Evolutionary conservation across 768 basidiomycete genomes (phyloP).

Genomic region (Termitomyces sp.): DNA sequence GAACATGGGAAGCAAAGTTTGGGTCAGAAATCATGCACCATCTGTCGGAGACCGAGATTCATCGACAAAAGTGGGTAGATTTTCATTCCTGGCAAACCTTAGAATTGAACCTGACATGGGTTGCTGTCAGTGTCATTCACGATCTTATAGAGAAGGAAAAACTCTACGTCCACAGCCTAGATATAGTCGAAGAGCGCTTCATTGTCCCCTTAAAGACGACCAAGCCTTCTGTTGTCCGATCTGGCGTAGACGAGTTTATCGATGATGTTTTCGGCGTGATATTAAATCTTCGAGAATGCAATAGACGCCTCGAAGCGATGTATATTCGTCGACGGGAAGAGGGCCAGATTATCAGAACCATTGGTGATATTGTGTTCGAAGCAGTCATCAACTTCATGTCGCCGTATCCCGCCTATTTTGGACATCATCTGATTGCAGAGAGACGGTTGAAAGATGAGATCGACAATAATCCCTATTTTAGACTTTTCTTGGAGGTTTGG

Average conservation of each 20-base stretch:
- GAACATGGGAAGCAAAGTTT: constrained; percentile 43
- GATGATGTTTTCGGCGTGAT: constrained; percentile 89
- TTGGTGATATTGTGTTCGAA: constrained; percentile 85
- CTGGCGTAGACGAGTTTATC: constrained; percentile 71
- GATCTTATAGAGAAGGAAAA: constrained; percentile 86
- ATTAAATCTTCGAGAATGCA: constrained; percentile 76
- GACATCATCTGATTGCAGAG: constrained; percentile 80
- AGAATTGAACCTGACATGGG: neutral
- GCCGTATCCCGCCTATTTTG: constrained; percentile 81
- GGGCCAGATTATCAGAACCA: constrained; percentile 70
- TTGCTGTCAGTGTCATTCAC: constrained; percentile 58
- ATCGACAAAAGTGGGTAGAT: constrained; percentile 61
- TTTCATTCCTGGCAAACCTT: neutral
- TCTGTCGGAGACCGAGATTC: constrained; percentile 72
- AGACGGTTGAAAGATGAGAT: constrained; percentile 83
- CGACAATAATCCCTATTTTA: constrained; percentile 75
- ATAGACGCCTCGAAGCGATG: constrained; percentile 73
- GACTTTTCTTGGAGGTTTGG: constrained; percentile 80
- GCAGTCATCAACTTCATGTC: constrained; percentile 83
- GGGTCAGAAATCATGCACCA: constrained; percentile 29
- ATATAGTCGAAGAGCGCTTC: constrained; percentile 68
- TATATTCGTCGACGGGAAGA: constrained; percentile 84
- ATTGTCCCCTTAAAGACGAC: constrained; percentile 43
- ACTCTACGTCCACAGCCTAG: constrained; percentile 83
- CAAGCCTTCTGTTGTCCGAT: constrained; percentile 37